phyloP scores from a whole-genome alignment of 805 yeast genomes.

The Metschnikowia shivogae region DNA sequence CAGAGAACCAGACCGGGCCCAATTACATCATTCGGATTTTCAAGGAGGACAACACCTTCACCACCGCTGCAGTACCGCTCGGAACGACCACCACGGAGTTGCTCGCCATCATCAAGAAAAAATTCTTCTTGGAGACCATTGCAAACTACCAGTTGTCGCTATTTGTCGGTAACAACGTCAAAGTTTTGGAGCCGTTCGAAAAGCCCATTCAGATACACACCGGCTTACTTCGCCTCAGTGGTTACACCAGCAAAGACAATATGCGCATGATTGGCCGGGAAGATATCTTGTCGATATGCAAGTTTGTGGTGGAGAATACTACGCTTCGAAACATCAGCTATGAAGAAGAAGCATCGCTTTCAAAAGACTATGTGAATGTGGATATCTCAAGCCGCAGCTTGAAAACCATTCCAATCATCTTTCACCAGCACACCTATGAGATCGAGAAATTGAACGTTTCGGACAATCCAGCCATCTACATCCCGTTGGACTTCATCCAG shows the following conservation, averaged over 20 bases:
- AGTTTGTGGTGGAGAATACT: slow-evolving; percentile 67
- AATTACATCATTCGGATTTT: slow-evolving; percentile 65
- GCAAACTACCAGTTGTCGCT: slow-evolving; percentile 75
- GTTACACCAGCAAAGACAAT: slow-evolving; percentile 74
- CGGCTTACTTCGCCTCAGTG: slow-evolving; percentile 67
- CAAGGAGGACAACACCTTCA: slow-evolving; percentile 78
- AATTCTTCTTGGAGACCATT: slow-evolving; percentile 65
- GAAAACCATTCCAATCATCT: slow-evolving; percentile 78
- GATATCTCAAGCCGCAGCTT: slow-evolving; percentile 68
- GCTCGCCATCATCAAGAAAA: slow-evolving; percentile 65
- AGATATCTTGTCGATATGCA: slow-evolving; percentile 77
- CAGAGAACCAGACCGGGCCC: slow-evolving; percentile 22
- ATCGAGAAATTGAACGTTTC: slow-evolving; percentile 80
- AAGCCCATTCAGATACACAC: slow-evolving; percentile 75
- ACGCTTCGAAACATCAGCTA: slow-evolving; percentile 56
- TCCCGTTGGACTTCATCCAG: slow-evolving; percentile 84
- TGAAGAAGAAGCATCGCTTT: slow-evolving; percentile 66
- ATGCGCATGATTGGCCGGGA: slow-evolving; percentile 76
- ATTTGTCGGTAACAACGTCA: slow-evolving; percentile 70
- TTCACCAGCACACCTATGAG: slow-evolving; percentile 76
- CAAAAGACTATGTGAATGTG: slow-evolving; percentile 67
- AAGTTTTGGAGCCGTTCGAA: slow-evolving; percentile 67
- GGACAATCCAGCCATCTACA: slow-evolving; percentile 76
- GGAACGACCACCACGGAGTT: slow-evolving; percentile 76
- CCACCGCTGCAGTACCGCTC: slow-evolving; percentile 75